Evolutionary conservation across 371 early-diverging fungal genomes (phyloP).

Genomic region (Ordospora colligata): DNA sequence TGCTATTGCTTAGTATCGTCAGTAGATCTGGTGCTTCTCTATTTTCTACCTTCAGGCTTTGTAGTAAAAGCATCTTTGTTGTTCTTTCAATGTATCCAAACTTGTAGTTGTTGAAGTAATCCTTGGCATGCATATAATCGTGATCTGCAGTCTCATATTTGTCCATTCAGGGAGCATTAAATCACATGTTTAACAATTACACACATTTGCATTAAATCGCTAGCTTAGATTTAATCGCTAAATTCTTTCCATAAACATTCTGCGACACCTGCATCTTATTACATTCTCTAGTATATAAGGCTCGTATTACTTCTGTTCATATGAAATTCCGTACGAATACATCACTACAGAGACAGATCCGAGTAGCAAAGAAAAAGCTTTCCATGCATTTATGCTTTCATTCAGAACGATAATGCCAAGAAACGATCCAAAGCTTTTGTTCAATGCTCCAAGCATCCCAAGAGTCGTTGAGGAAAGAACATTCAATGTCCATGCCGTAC

Average conservation of each 20-base stretch:
- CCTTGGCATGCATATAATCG: slow-evolving; percentile 51
- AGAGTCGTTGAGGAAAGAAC: slow-evolving; percentile 86
- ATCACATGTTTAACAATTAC: background rate
- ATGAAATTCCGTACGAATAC: slow-evolving; percentile 31
- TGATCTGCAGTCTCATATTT: slow-evolving; percentile 50
- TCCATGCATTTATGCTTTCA: slow-evolving; percentile 26
- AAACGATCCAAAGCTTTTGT: slow-evolving; percentile 86
- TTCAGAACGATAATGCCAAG: slow-evolving; percentile 69
- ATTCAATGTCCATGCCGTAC: slow-evolving; percentile 81
- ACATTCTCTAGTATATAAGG: too few relatives aligned
- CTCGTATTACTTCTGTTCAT: background rate
- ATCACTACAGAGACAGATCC: slow-evolving; percentile 31
- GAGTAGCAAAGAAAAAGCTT: slow-evolving; percentile 22
- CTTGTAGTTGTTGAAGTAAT: slow-evolving; percentile 53
- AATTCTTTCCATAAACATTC: too few relatives aligned
- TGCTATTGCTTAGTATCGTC: slow-evolving; percentile 24
- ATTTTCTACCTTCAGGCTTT: slow-evolving; percentile 25
- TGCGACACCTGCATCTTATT: too few relatives aligned
- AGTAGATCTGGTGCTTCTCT: background rate
- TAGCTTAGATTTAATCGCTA: too few relatives aligned
- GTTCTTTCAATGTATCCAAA: slow-evolving; percentile 52
- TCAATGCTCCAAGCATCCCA: slow-evolving; percentile 92
- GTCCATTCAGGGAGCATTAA: background rate
- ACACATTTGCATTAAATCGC: background rate
- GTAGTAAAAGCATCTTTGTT: slow-evolving; percentile 47